Base-by-base conservation (phyloP, 2,329 filamentous ascomycete species). In the Botrytis hyacinthi region DNA sequence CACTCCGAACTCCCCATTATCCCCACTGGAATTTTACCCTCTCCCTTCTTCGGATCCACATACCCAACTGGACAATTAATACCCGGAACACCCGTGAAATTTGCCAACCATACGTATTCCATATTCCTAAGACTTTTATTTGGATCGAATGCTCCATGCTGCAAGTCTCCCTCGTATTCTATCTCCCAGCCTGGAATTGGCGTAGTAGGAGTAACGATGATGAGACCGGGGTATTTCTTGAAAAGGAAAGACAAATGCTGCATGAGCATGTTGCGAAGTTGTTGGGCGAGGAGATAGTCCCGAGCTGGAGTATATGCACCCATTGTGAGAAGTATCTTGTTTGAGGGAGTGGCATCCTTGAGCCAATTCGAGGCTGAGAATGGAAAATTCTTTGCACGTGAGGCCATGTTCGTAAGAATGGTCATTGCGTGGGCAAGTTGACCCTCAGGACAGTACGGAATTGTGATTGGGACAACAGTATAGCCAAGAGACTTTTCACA, bases 31-130 rank as follows among this genome's bases (percentile, higher is more conserved):
- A 92, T 76, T 77, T 84, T 86, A 0, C 91, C 92, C 2, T 88
- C 89, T 48, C 76, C 79, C 54, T 78, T 78, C 16, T 71, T 73
- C 14, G 77, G 77, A 51, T 78, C 76, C 5, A 85, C 87, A 82
- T 94, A 97, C 0, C 93, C 94, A 18, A 93, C 90, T 0, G 95
- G 94, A 51, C 89, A 90, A 63, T 86, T 90, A 20, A 97, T 87
- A 1, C 93, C 90, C 0, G 95, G 95, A 67, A 91, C 90, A 0
- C 95, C 95, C 0, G 87, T 89, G 78, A 94, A 91, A 82, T 98
- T 98, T 10, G 94, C 92, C 51, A 97, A 83, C 88, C 92, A 97
- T 26, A 93, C 90, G 82, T 93, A 97, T 81, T 91, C 89, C 93
- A 97, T 97, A 80, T 89, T 93, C 40, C 88, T 85, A n/a, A 97